A percentile compares a stretch with the other conserved stretches of the same genome.
Evolutionary conservation across 2,329 filamentous ascomycete genomes (phyloP).

Genomic region (Cercospora janseana): DNA sequence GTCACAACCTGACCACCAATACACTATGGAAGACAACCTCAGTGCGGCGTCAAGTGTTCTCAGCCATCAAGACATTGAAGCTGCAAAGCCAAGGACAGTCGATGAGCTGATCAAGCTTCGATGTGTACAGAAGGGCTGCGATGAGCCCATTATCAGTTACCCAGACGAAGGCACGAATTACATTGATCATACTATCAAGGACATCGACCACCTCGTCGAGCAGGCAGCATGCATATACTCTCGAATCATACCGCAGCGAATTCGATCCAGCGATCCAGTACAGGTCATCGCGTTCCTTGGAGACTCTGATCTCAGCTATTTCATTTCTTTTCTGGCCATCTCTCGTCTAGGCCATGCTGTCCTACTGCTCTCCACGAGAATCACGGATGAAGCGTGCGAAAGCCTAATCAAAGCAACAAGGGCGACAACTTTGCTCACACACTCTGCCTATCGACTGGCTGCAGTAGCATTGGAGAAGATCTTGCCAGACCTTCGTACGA

Average conservation of each 20-base stretch:
- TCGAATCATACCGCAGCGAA: slow-evolving; percentile 21
- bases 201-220: slow-evolving; percentile 25
- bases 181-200: slow-evolving; percentile 24
- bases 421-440: slow-evolving; percentile 27
- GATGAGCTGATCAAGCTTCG: slow-evolving; percentile 26
- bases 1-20: too few species aligned
- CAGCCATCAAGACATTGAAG: slow-evolving; percentile 14
- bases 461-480: slow-evolving; percentile 28
- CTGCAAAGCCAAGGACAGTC: slow-evolving; percentile 20
- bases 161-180: slow-evolving; percentile 26
- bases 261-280: slow-evolving; percentile 21
- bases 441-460: slow-evolving; percentile 27
- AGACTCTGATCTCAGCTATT: slow-evolving; percentile 53
- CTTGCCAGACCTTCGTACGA: slow-evolving; percentile 33
- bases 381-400: slow-evolving; percentile 52
- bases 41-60: slow-evolving; percentile 6
- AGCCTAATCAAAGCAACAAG: slow-evolving; percentile 46
- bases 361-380: slow-evolving; percentile 53
- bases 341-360: slow-evolving; percentile 55
- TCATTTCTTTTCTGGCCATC: slow-evolving; percentile 53
- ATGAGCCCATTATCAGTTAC: slow-evolving; percentile 27
- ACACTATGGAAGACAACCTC: neutral
- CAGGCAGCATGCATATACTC: slow-evolving; percentile 25
- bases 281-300: slow-evolving; percentile 51
- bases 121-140: slow-evolving; percentile 16